A percentile compares a stretch with the other conserved stretches of the same genome.
These are phyloP conservation scores for Aquilaria yunnanensis DNA, from an alignment of 345 rosid genomes.

Conservation along the genomic window DNA sequence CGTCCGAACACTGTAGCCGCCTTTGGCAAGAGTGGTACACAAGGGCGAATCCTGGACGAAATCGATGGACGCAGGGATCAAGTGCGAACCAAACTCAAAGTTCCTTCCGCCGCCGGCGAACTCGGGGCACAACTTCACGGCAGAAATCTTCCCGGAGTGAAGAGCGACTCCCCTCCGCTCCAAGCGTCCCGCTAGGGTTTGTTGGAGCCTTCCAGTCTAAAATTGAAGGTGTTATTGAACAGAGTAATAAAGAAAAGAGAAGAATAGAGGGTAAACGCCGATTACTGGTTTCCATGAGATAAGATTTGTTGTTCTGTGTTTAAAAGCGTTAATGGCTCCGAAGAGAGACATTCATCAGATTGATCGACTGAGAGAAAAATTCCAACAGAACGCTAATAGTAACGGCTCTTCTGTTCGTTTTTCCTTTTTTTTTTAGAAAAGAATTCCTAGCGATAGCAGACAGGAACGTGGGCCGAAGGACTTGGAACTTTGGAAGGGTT, in stretches of 20 bases:
- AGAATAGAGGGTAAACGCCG: slow-evolving; percentile 12
- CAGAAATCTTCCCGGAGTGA: slow-evolving; percentile 68
- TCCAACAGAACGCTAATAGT: too few relatives aligned
- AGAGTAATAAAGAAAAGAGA: background rate
- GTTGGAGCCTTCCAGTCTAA: slow-evolving; percentile 71
- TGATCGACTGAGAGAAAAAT: too few relatives aligned
- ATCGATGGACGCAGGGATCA: slow-evolving; percentile 61
- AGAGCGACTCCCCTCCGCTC: slow-evolving; percentile 47
- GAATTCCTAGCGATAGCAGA: too few relatives aligned
- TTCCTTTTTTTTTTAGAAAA: too few relatives aligned
- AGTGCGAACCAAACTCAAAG: slow-evolving; percentile 44
- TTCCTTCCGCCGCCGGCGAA: slow-evolving; percentile 64
- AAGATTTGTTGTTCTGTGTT: slow-evolving; percentile 38
- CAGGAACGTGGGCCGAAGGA: too few relatives aligned
- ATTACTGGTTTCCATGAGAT: slow-evolving; percentile 48
- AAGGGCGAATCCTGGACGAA: slow-evolving; percentile 52
- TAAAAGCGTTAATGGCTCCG: slow-evolving; percentile 25
- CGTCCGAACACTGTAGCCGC: slow-evolving; percentile 48
- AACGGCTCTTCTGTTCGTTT: too few relatives aligned
- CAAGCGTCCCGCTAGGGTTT: slow-evolving; percentile 53
- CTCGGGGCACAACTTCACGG: slow-evolving; percentile 56
- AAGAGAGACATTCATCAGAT: slow-evolving; percentile 26
- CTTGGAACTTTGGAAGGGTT: too few relatives aligned
- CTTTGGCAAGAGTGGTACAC: slow-evolving; percentile 64
- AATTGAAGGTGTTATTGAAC: background rate